Base-by-base conservation (phyloP, 148 eudicot genomes). In the Pharnaceum exiguum region DNA sequence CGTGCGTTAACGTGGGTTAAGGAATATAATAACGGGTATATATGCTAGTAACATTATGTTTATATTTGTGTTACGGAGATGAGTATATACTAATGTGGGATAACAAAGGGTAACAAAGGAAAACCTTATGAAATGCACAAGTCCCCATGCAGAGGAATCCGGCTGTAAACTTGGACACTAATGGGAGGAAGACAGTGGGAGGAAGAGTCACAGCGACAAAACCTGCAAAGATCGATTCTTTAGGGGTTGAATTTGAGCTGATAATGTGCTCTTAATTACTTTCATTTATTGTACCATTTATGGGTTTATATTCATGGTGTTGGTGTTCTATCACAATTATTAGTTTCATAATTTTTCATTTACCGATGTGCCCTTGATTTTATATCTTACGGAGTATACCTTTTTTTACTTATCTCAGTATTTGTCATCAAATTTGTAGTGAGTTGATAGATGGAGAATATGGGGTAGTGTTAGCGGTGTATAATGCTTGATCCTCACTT, bases 101-200 rank as follows among this genome's bases (percentile, higher is more conserved):
- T n/a, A 8, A 25, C 3, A 3, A 17, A 31, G 23, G 35, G 13
- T 23, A 44, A 21, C 23, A 15, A 13, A 45, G 5, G 19, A 66
- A 66, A 55, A 44, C 51, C 49, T 57, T 29, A 56, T 45, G 33
- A 58, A 50, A 42, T 37, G 51, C 79, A 57, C 82, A 47, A 70
- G 17, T 80, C 73, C 77, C 84, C 7, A 79, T 68, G 58, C 62
- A 57, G 72, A 60, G 73, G 84, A 84, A 75, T 77, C 82, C 60
- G 85, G 80, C 73, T 74, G 86, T 72, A 78, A 77, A 74, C 54
- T 82, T 81, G 90, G 76, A 68, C 75, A 70, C 69, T 70, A 69
- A 69, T 77, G 75, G 27, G 40, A 17, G 30, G n/a, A 66, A 38
- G 24, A 6, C 6, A 28, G 7, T 13, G 16, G 7, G 49, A 17